Base-by-base conservation (phyloP, 495 filamentous ascomycete genomes). In the Penicillium lividum region DNA sequence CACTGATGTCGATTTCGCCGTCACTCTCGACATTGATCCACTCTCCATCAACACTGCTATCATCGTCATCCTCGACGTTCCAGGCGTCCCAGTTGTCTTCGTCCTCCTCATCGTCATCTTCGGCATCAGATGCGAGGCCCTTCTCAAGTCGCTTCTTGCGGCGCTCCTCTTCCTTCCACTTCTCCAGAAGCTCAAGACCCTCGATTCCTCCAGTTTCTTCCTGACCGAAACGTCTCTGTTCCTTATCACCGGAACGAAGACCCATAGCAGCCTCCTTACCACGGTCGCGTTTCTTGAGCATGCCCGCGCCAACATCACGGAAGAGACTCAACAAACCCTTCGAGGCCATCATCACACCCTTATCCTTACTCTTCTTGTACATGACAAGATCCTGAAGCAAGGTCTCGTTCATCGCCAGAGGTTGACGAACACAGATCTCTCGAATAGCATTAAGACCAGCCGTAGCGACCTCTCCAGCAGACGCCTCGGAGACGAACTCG, bases 361-460 rank as follows among this genome's bases (percentile, higher is more conserved):
- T 98, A 68, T 99, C 95, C 67, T 98, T 98, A 68, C 90, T 94
- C 76, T 93, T 96, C 56, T 92, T 84, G 73, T 99, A 99, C 84
- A 92, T 86, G 13, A 97, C 91, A 34, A 99, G 75, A 77, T 98
- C 94, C 71, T 98, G 94, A n/a, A 99, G 78, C 11, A 98, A 79
- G 0, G 93, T 96, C 58, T 96, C 89, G 60, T 89, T 91, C 89
- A 99, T 98, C 16, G 93, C 94, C 22, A 98, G 77, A 22, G 95
- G 94, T 66, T 98, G 93, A 53, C 94, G 81, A 3, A 85, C 86
- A 68, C 94, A 97, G 11, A 99, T 88, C 68, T 99, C 94, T 52
- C 93, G 84, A 68, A 98, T 98, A 22, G 90, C 87, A 67, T 97
- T 99, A 54, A 98, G 82, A 65, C 94, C 94, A 43, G 94, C 93